Evolutionary conservation across 2,329 filamentous ascomycete species (phyloP), one percentile per base, ranked within the genome.

Genomic region (Epichloe brachyelytri): DNA sequence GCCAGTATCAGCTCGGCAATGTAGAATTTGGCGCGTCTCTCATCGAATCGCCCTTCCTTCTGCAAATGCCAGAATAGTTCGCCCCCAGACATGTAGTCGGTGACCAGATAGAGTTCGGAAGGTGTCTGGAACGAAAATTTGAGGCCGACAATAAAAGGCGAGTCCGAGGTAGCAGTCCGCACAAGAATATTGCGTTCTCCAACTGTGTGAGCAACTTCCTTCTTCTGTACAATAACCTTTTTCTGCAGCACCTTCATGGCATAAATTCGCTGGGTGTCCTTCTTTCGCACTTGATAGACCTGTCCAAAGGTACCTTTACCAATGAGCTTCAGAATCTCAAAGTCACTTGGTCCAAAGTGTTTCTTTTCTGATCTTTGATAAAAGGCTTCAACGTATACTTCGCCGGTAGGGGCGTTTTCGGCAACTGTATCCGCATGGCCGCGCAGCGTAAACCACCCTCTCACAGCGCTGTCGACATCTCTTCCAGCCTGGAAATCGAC

Each of bases 181-280:
- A 98, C 93, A 46, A 98, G 76, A 58, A 98, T 98, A 64, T 98
- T 98, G 54, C 93, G 82, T 70, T 98, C 93, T 58, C 93, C 93
- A 38, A 98, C 83, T 0, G 93, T 98, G 65, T 98, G 93, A 15
- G 91, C 89, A 47, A 98, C 89, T 68, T 98, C 93, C 70, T 98
- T 98, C 79, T 98, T 98, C 71, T 98, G 93, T 26, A 98, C 93
- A 62, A 98, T 98, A 49, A 98, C 93, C 75, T 98, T 98, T 77
- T 98, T 98, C 48, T 93, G 96, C 34, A 98, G 74, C 2, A 98
- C 91, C 69, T 98, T 98, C 93, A 98, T 98, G 55, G 93, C 93
- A 63, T 98, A 98, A 54, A 98, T 96, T 43, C 93, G 84, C 61
- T 83, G 82, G 0, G 91, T 96, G 65, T 98, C 93, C 74, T 88